Evolutionary conservation across 768 basidiomycete species (phyloP).

Genomic region (Termitomyces sp.): DNA sequence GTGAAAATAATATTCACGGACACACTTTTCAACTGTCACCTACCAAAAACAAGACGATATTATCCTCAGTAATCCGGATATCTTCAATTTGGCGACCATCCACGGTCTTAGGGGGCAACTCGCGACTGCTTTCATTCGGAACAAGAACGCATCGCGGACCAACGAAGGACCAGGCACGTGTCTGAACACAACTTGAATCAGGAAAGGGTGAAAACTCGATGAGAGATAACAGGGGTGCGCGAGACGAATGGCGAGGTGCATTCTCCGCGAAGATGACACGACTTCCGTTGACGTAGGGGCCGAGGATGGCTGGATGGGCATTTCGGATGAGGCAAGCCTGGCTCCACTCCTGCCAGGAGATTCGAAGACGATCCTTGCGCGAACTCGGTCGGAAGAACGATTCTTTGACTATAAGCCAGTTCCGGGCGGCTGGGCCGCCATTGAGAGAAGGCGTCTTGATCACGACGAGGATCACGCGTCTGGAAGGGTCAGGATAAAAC

Average conservation of each 20-base stretch:
- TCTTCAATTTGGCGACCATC: conserved; percentile 41
- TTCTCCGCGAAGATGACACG: conserved; percentile 42
- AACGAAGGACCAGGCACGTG: conserved; percentile 33
- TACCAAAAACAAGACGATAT: conserved; percentile 52
- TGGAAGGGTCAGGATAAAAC: conserved; percentile 52
- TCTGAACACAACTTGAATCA: conserved; percentile 23
- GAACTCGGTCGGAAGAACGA: conserved; percentile 40
- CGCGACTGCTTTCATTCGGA: conserved; percentile 36
- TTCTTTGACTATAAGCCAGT: conserved; percentile 53
- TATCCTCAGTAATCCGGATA: conserved; percentile 54
- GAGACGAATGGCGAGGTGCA: conserved; percentile 14
- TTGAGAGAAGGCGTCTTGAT: conserved; percentile 33
- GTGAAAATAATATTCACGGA: not conserved
- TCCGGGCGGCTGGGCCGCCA: conserved; percentile 24
- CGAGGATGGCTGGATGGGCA: conserved; percentile 26
- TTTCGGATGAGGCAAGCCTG: conserved; percentile 43
- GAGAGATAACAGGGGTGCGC: conserved; percentile 17
- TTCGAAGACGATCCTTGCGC: conserved; percentile 34
- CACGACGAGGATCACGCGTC: conserved; percentile 42
- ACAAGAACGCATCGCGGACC: conserved; percentile 34
- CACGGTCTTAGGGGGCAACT: conserved; percentile 37
- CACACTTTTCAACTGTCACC: conserved; percentile 14
- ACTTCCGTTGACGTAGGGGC: conserved; percentile 40
- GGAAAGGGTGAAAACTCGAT: conserved; percentile 42
- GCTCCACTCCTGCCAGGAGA: conserved; percentile 55